Conservation (phyloP, 495 filamentous ascomycete genomes). For the Letharia lupina region DNA sequence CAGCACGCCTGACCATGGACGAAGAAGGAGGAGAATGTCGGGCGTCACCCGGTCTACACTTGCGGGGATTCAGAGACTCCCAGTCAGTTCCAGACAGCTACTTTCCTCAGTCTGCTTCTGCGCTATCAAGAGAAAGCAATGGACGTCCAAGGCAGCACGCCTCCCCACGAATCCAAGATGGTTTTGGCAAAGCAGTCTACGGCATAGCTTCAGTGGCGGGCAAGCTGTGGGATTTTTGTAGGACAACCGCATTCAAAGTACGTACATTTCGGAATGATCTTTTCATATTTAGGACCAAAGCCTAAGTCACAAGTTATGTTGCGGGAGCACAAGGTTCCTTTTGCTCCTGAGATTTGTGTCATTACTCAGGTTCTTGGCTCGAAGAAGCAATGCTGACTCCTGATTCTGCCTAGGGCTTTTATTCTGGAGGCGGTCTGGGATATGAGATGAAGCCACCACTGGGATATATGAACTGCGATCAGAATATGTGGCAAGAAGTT, state of each 20-base stretch:
- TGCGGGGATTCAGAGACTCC: slow-evolving; percentile 33
- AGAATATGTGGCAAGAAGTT: slow-evolving; percentile 30
- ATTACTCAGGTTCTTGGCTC: neutral
- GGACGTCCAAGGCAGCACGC: slow-evolving; percentile 10
- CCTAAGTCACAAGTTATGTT: neutral
- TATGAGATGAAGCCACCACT: slow-evolving; percentile 42
- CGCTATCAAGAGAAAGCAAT: slow-evolving; percentile 31
- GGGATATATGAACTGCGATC: slow-evolving; percentile 16
- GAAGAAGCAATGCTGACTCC: neutral
- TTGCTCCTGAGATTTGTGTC: neutral
- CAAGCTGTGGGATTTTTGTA: slow-evolving; percentile 78
- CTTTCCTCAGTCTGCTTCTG: slow-evolving; percentile 28
- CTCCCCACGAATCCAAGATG: slow-evolving; percentile 18
- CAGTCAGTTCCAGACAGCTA: slow-evolving; percentile 11
- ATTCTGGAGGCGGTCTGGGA: slow-evolving; percentile 69
- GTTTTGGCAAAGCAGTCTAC: slow-evolving; percentile 43
- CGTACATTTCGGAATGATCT: neutral
- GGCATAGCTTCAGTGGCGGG: slow-evolving; percentile 52
- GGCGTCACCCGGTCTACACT: neutral
- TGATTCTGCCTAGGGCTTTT: slow-evolving; percentile 44
- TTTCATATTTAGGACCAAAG: neutral
- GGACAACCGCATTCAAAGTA: slow-evolving; percentile 56
- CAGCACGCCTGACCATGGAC: slow-evolving; percentile 39
- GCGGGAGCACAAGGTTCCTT: neutral
- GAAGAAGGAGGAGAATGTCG: slow-evolving; percentile 33